These are phyloP conservation scores for Lagenidium giganteum DNA, from an alignment of 352 stramenopile genomes.

Conservation along the genomic window DNA sequence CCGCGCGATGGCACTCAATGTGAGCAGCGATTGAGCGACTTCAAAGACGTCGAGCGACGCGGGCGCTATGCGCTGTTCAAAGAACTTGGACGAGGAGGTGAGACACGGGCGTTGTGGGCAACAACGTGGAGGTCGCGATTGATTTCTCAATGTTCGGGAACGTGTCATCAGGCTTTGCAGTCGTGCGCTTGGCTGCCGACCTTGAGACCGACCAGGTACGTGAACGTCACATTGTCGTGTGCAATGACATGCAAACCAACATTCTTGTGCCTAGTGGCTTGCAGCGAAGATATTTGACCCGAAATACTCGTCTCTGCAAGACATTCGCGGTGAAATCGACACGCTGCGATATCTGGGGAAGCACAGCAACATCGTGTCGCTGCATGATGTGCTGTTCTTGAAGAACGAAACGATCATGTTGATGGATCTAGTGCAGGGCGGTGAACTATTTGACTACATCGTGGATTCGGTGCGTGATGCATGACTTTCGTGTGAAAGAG, in stretches of 20 bases:
- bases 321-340: constrained; percentile 53
- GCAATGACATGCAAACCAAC: too few relatives aligned
- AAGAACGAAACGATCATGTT: constrained; percentile 76
- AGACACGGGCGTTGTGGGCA: background rate
- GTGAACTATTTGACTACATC: constrained; percentile 81
- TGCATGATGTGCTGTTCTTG: constrained; percentile 59
- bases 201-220: constrained; percentile 37
- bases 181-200: constrained; percentile 62
- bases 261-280: constrained; percentile 21
- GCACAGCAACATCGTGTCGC: constrained; percentile 64
- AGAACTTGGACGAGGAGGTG: constrained; percentile 61
- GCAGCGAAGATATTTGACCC: constrained; percentile 77
- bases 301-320: constrained; percentile 42
- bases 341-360: constrained; percentile 49
- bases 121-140: constrained; percentile 8
- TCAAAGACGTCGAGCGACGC: too few relatives aligned
- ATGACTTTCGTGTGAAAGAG: background rate
- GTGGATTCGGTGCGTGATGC: constrained; percentile 38
- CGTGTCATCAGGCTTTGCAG: constrained; percentile 45
- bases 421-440: constrained; percentile 67
- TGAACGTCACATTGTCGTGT: background rate
- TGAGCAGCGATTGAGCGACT: too few relatives aligned
- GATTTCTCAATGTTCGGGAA: background rate
- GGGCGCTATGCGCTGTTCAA: constrained; percentile 53
- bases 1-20: too few relatives aligned